Evolutionary conservation across 768 basidiomycete species (phyloP), one percentile per base, ranked within the genome.

Genomic region (Polyporus arcularius): DNA sequence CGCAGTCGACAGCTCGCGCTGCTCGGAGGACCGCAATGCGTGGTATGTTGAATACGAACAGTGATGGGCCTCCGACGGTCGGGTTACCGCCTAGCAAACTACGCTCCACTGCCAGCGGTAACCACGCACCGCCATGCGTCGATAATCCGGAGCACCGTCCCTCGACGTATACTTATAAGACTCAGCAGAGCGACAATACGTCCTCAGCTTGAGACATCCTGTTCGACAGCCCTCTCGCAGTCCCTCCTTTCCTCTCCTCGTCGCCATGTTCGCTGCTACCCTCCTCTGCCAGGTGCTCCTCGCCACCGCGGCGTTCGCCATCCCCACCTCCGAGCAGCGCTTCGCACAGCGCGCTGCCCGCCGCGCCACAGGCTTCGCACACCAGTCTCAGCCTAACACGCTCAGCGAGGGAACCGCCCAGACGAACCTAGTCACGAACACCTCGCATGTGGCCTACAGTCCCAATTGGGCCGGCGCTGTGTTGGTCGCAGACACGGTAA

Each of bases 391-490:
- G 38, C 62, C 51, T 18, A 26, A 35, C 40, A 26, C 21, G 28
- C n/a, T 41, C 38, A n/a, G 30, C 48, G 16, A 52, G 39, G 35
- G 53, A 11, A 5, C 15, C n/a, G 4, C 53, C 11, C 38, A 32
- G 9, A 6, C 21, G n/a, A 21, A 35, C 46, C 50, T 45, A 60
- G 60, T 66, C 56, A 53, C 43, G 64, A 68, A 69, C 61, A 64
- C 45, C 45, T 66, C 65, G 16, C 57, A 74, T 56, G 65, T 60
- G 47, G 68, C 67, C 58, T 72, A 71, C 71, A 72, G 70, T 65
- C 60, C 65, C 32, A 75, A 75, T 72, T 76, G 75, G 75, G 67
- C 74, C 48, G 74, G 75, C 38, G 74, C 73, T 16, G 72, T 73
- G 43, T 71, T 68, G 56, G 67, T 68, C 52, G 60, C 70, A 18